phyloP scores from a whole-genome alignment of 2,329 filamentous ascomycete genomes.

The Pezicula rhizophila region DNA sequence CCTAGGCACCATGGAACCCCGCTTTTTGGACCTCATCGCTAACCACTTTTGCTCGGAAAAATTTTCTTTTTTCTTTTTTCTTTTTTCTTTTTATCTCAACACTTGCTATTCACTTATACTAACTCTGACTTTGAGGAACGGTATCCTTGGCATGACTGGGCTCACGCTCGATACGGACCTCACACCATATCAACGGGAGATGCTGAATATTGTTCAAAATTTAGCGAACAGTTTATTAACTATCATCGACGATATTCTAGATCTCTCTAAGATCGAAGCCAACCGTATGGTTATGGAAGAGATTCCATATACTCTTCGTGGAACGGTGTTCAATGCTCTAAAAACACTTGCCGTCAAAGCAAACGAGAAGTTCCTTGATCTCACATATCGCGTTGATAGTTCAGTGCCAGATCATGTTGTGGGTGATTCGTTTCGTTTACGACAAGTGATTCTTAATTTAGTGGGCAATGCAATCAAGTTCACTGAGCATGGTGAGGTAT shows the following conservation, averaged over 20 bases:
- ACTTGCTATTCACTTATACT: too few species aligned
- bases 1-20: background rate
- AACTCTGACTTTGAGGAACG: too few species aligned
- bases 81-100: too few species aligned
- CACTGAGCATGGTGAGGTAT: conserved; percentile 93
- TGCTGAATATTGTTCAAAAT: conserved; percentile 97
- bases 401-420: conserved; percentile 92
- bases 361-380: conserved; percentile 88
- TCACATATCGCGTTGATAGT: conserved; percentile 90
- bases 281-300: conserved; percentile 98
- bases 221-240: conserved; percentile 92
- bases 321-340: conserved; percentile 93
- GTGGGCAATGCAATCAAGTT: conserved; percentile 99
- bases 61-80: background rate
- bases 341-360: conserved; percentile 97
- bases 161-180: conserved; percentile 91
- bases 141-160: conserved; percentile 97
- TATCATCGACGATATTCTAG: conserved; percentile 83
- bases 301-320: conserved; percentile 89
- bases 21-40: background rate
- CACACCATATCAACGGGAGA: conserved; percentile 92
- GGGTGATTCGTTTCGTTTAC: conserved; percentile 90
- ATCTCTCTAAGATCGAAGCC: conserved; percentile 80
- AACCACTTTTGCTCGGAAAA: background rate
- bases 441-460: conserved; percentile 94